Evolutionary conservation across 805 yeast species (phyloP), one percentile per base, ranked within the genome.

Genomic region (Cyberlindnera nakhonratchasimensis): DNA sequence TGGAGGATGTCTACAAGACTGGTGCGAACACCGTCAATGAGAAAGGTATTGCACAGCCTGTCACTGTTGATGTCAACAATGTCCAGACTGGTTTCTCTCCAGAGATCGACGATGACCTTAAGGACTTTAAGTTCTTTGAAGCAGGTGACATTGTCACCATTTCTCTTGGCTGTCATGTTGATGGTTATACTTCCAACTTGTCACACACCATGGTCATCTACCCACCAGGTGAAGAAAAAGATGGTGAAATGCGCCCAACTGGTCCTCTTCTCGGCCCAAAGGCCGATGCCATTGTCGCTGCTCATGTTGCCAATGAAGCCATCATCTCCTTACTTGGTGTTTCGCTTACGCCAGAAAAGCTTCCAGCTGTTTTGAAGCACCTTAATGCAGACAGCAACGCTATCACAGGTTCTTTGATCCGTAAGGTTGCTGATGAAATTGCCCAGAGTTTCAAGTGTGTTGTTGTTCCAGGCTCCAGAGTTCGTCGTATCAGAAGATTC

Each of bases 31-130:
- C 72, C 37, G 83, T 82, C 23, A 73, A 76, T 52, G 99, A 93
- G 70, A 88, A 85, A 66, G 96, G 98, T 46, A 86, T 93, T 59
- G 86, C 96, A 9, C 77, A 76, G 47, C 99, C 99, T n/a, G 89
- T 89, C 14, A 76, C 86, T 39, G 78, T 93, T 48, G 95, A 89
- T 65, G 82, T 86, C 40, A 86, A 87, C 61, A 89, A 86, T 58
- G 72, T 86, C 40, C 77, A 82, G 18, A 64, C 70, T 43, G 96
- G 96, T 10, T 86, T 85, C 64, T 73, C 95, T 24, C 99, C 99
- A 31, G 96, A 89, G 63, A 63, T 84, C 39, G 89, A 80, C 59
- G 85, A 80, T 51, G 70, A 70, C 24, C 54, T 70, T 46, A 49
- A 47, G 37, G 54, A 52, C 16, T 56, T 67, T 51, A 62, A 62